Evolutionary conservation across 2,329 filamentous ascomycete genomes (phyloP).

Genomic region (Cordyceps farinosa): DNA sequence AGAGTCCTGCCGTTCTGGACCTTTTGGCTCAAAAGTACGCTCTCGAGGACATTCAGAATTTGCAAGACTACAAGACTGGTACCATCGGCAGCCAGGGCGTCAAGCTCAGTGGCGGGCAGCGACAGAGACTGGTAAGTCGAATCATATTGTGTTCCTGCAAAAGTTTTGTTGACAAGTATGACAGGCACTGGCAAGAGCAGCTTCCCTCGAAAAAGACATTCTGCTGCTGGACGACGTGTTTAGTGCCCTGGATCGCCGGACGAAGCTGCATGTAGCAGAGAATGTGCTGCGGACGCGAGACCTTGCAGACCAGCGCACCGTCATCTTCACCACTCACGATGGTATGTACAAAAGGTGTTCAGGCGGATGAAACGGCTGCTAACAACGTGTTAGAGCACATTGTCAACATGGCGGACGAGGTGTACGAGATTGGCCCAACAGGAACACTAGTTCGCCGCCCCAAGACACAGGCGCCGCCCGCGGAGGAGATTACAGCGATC

Average conservation of each 20-base stretch:
- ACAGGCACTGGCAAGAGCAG: slow-evolving; percentile 1
- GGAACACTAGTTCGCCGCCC: background rate
- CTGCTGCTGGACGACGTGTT: background rate
- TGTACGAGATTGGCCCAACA: background rate
- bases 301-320: background rate
- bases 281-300: background rate
- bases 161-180: background rate
- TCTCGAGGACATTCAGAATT: background rate
- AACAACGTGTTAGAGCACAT: background rate
- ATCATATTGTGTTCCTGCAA: no score
- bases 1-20: background rate
- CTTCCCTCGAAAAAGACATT: background rate
- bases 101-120: slow-evolving; percentile 12
- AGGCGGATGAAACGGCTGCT: background rate
- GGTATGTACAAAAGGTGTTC: background rate
- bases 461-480: background rate
- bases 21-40: background rate
- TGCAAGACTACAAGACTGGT: slow-evolving; percentile 8
- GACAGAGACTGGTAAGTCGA: slow-evolving; percentile 2
- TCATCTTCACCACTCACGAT: background rate
- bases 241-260: slow-evolving; percentile 1
- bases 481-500: no score
- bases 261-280: background rate
- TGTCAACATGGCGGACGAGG: slow-evolving; percentile 5
- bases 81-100: slow-evolving; percentile 6